Conservation (phyloP, 805 yeast genomes). For the Ogataea nitratoaversa region DNA sequence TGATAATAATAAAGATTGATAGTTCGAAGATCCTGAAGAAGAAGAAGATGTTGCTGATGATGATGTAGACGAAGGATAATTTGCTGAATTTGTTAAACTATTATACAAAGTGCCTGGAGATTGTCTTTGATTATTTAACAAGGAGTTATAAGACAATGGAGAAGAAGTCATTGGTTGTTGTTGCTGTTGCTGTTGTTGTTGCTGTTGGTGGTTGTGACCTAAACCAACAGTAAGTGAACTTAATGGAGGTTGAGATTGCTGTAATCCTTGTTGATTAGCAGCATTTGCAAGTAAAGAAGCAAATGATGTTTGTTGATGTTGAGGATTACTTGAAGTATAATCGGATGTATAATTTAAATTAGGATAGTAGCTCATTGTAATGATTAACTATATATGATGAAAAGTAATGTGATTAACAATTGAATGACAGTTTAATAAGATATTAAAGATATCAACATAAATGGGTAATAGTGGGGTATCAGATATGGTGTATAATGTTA, state of each 20-base stretch:
- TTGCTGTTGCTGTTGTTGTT: slow-evolving; percentile 1
- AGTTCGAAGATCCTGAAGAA: slow-evolving; percentile 18
- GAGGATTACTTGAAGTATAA: neutral
- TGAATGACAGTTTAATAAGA: too few relatives aligned
- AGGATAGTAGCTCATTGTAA: neutral
- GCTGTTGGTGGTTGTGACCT: slow-evolving; percentile 1
- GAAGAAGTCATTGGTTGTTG: slow-evolving; percentile 4
- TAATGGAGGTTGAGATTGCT: slow-evolving; percentile 4
- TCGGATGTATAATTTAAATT: neutral
- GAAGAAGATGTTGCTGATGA: slow-evolving; percentile 13
- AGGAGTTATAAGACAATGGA: slow-evolving; percentile 12
- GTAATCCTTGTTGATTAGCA: slow-evolving; percentile 9
- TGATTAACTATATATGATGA: neutral
- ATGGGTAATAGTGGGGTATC: too few relatives aligned
- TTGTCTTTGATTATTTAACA: slow-evolving; percentile 10
- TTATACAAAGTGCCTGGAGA: slow-evolving; percentile 18
- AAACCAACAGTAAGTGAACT: neutral
- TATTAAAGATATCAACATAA: neutral
- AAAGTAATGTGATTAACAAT: too few relatives aligned
- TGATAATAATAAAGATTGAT: slow-evolving; percentile 22
- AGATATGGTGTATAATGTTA: too few relatives aligned
- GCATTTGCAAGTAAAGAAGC: slow-evolving; percentile 15
- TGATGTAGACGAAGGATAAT: slow-evolving; percentile 4
- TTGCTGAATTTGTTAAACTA: slow-evolving; percentile 1
- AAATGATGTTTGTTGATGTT: slow-evolving; percentile 6